phyloP scores from a whole-genome alignment of 1,284 basidiomycete species.

The Takashimella koratensis region DNA sequence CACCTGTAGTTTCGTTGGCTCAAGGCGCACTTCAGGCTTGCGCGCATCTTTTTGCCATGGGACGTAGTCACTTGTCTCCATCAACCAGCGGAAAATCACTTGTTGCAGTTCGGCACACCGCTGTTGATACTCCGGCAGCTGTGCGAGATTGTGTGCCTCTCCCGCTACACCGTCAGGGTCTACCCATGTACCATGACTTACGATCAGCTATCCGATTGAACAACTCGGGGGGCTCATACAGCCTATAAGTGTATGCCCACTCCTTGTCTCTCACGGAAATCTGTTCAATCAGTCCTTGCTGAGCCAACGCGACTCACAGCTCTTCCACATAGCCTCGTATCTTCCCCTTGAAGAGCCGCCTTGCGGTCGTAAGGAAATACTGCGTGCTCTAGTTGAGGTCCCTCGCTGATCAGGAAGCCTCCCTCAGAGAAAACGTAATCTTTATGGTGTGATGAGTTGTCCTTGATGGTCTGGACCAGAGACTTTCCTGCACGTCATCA shows the following conservation, averaged over 20 bases:
- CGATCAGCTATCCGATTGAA: conserved; percentile 4
- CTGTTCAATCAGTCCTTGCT: background rate
- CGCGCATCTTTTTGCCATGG: conserved; percentile 7
- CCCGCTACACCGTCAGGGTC: background rate
- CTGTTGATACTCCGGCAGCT: conserved; percentile 2
- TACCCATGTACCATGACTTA: background rate
- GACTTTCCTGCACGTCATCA: background rate
- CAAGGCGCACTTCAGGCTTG: conserved; percentile 1
- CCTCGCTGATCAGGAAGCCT: conserved; percentile 8
- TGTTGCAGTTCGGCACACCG: conserved; percentile 3
- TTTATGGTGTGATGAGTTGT: conserved; percentile 1
- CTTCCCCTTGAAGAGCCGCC: conserved; percentile 8
- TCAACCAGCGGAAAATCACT: conserved; percentile 7
- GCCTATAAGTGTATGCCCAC: conserved; percentile 11
- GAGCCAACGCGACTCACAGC: background rate
- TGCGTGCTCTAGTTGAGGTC: conserved; percentile 7
- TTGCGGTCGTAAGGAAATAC: conserved; percentile 11
- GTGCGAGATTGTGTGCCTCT: conserved; percentile 9
- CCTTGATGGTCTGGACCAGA: conserved; percentile 1
- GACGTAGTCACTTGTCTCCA: conserved; percentile 10
- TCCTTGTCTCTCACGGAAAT: conserved; percentile 6
- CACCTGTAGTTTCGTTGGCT: conserved; percentile 5
- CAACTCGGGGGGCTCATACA: conserved; percentile 12
- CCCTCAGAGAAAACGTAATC: conserved; percentile 9
- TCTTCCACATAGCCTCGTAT: conserved; percentile 4